phyloP scores from a whole-genome alignment of 2,329 filamentous ascomycete species.

The Ascochyta rabiei region DNA sequence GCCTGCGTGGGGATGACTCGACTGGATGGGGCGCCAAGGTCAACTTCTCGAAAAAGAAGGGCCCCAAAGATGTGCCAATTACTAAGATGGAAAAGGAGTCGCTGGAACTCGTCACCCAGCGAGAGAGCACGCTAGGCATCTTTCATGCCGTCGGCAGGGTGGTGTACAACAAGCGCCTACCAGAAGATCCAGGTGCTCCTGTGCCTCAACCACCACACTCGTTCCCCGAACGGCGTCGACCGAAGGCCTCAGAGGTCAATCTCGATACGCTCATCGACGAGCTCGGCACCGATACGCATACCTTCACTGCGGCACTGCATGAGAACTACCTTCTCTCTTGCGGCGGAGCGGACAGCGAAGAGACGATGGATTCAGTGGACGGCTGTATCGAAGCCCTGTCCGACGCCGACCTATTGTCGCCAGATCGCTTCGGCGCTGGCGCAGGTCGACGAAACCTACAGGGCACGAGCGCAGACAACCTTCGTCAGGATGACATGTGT shows the following conservation, averaged over 20 bases:
- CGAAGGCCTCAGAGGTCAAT: slow-evolving; percentile 53
- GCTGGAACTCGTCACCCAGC: slow-evolving; percentile 79
- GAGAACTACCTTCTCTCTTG: slow-evolving; percentile 94
- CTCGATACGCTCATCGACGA: slow-evolving; percentile 83
- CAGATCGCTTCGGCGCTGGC: slow-evolving; percentile 71
- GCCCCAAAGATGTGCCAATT: slow-evolving; percentile 63
- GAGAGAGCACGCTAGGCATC: slow-evolving; percentile 88
- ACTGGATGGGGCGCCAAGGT: slow-evolving; percentile 84
- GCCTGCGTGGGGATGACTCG: slow-evolving; percentile 77
- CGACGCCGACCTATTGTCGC: slow-evolving; percentile 82
- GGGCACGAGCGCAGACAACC: slow-evolving; percentile 66
- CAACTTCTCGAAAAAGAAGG: slow-evolving; percentile 64
- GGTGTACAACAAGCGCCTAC: slow-evolving; percentile 89
- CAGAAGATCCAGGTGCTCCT: slow-evolving; percentile 42
- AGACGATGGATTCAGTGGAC: slow-evolving; percentile 77
- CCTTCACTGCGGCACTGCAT: slow-evolving; percentile 87
- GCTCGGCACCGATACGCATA: slow-evolving; percentile 88
- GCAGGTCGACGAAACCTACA: slow-evolving; percentile 55
- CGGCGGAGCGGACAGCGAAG: slow-evolving; percentile 62
- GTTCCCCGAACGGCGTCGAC: slow-evolving; percentile 52
- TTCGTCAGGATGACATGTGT: slow-evolving; percentile 91
- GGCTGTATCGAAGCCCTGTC: slow-evolving; percentile 88
- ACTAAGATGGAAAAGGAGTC: slow-evolving; percentile 81
- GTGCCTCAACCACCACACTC: slow-evolving; percentile 54
- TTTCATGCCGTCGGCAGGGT: slow-evolving; percentile 97